Evolutionary conservation across 140 eudicot species (phyloP).

Genomic region (Bidens hawaiensis): DNA sequence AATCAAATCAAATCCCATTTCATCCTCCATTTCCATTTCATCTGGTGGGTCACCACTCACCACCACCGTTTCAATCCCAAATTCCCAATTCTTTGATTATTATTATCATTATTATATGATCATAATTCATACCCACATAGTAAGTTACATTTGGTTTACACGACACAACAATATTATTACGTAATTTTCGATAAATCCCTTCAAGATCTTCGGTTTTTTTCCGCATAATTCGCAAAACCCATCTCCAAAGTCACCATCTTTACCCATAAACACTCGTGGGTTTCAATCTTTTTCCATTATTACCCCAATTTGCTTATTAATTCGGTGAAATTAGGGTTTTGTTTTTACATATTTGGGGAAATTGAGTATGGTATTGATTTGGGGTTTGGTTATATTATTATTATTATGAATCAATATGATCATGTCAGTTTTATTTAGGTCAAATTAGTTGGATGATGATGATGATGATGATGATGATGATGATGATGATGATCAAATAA

Average conservation of each 20-base stretch:
- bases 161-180: slow-evolving; percentile 4
- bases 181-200: slow-evolving; percentile 10
- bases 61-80: slow-evolving; percentile 25
- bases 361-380: too few relatives aligned
- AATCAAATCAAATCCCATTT: neutral
- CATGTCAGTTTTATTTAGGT: neutral
- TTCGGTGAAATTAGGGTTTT: neutral
- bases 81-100: slow-evolving; percentile 19
- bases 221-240: neutral
- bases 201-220: neutral
- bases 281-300: slow-evolving; percentile 19
- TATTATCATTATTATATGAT: too few relatives aligned
- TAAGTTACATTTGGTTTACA: neutral
- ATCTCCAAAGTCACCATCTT: neutral
- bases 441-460: too few relatives aligned
- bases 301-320: neutral
- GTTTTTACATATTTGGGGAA: too few relatives aligned
- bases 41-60: slow-evolving; percentile 18
- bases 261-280: slow-evolving; percentile 4
- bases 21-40: slow-evolving; percentile 3
- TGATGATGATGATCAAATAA: too few relatives aligned
- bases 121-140: too few relatives aligned
- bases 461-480: too few relatives aligned
- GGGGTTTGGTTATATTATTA: too few relatives aligned
- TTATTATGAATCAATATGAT: too few relatives aligned